These are phyloP conservation scores for Pseudozyma tsukubaensis DNA, from an alignment of 1,284 basidiomycete genomes.

Conservation along the genomic window DNA sequence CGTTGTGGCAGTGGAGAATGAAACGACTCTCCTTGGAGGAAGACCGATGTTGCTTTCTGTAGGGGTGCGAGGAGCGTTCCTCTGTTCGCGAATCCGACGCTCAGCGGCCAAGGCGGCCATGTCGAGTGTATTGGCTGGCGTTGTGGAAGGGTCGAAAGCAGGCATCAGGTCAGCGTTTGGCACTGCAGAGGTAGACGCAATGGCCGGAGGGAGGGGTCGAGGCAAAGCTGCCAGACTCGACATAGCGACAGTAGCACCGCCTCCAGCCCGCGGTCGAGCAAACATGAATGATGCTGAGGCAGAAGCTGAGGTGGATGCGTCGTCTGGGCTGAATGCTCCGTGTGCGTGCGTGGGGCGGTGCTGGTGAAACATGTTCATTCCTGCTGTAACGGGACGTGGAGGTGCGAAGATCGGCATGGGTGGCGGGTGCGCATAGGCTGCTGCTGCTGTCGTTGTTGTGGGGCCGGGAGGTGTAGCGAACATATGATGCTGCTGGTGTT, in stretches of 20 bases:
- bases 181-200: too few species aligned
- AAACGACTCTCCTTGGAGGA: background rate
- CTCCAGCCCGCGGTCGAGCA: too few species aligned
- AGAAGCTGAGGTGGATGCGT: background rate
- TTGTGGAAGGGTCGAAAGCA: background rate
- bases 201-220: background rate
- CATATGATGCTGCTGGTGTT: background rate
- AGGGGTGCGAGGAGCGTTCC: background rate
- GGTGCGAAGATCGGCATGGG: too few species aligned
- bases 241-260: too few species aligned
- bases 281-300: too few species aligned
- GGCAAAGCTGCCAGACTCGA: too few species aligned
- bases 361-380: too few species aligned
- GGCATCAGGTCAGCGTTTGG: too few species aligned
- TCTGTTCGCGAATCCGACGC: constrained; percentile 12
- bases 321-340: background rate
- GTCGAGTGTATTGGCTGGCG: constrained; percentile 8
- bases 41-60: background rate
- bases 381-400: too few species aligned
- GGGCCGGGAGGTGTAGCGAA: background rate
- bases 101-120: constrained; percentile 21
- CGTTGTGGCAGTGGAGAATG: constrained; percentile 1
- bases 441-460: background rate
- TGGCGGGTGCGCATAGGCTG: background rate
- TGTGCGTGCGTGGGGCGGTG: too few species aligned